Percentiles rank a stretch among this genome's conserved stretches.
Conservation (phyloP, 352 stramenopile genomes). For the Phytophthora tubulina region DNA sequence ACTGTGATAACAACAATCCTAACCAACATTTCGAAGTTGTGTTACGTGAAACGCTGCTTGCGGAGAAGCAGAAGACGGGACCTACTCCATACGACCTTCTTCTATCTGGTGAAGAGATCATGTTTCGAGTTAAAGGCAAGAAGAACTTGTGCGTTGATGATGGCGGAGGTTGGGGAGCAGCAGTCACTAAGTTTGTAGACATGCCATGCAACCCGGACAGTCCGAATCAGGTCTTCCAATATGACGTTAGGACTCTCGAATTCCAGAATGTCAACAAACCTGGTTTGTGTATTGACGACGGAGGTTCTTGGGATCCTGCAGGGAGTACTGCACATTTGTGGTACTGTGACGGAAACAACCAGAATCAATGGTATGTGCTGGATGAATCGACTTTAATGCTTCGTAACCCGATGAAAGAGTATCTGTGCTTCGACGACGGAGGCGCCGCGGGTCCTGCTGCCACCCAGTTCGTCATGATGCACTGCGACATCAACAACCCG, state of each 20-base stretch:
- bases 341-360: constrained; percentile 34
- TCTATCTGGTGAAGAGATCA: constrained; percentile 27
- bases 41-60: constrained; percentile 14
- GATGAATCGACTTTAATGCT: constrained; percentile 46
- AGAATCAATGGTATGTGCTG: constrained; percentile 40
- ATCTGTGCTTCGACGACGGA: constrained; percentile 51
- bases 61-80: constrained; percentile 25
- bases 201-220: constrained; percentile 34
- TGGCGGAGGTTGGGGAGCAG: constrained; percentile 33
- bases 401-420: constrained; percentile 39
- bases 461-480: constrained; percentile 21
- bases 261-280: constrained; percentile 31
- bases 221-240: constrained; percentile 36
- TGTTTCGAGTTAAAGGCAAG: constrained; percentile 38
- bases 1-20: constrained; percentile 35
- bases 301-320: constrained; percentile 11
- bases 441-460: constrained; percentile 14
- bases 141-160: constrained; percentile 50
- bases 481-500: constrained; percentile 25
- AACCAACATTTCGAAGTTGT: constrained; percentile 44
- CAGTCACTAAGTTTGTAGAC: constrained; percentile 29
- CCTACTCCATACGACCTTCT: constrained; percentile 33
- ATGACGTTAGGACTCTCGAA: constrained; percentile 20
- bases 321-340: constrained; percentile 25
- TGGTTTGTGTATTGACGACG: constrained; percentile 33